A percentile compares a stretch with the other conserved stretches of the same genome.
phyloP scores from a whole-genome alignment of 116 monocot species.

The Posidonia oceanica region DNA sequence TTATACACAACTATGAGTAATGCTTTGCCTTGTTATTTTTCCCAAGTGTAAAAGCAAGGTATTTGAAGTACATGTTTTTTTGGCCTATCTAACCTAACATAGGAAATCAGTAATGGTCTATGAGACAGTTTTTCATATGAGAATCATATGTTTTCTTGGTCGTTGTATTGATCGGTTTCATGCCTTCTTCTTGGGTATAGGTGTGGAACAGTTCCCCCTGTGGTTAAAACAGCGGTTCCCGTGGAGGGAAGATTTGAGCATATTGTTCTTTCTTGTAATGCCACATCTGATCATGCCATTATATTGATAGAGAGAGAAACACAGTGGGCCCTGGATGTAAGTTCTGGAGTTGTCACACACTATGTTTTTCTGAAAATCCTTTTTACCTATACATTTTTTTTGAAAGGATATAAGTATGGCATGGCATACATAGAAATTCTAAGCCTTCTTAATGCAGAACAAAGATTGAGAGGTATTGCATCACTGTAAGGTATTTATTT shows the following conservation, averaged over 20 bases:
- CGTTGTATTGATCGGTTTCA: neutral
- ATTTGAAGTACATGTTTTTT: no score
- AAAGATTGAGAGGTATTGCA: neutral
- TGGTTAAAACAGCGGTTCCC: constrained; percentile 79
- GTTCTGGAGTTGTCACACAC: constrained; percentile 8
- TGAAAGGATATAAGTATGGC: neutral
- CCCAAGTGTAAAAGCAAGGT: no score
- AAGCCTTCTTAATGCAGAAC: neutral
- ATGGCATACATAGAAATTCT: neutral
- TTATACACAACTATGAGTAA: neutral
- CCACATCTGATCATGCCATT: constrained; percentile 77
- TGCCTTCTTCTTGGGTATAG: constrained; percentile 11
- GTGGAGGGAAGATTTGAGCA: constrained; percentile 81
- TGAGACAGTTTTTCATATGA: neutral
- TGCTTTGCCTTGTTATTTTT: neutral
- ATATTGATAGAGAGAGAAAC: constrained; percentile 82
- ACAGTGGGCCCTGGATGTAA: constrained; percentile 67
- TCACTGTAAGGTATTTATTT: no score
- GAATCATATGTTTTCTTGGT: neutral
- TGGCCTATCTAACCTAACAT: no score
- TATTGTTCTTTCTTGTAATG: constrained; percentile 77
- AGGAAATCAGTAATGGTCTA: no score
- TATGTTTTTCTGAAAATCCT: neutral
- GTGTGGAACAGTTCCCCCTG: constrained; percentile 61
- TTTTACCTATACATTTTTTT: neutral